Evolutionary conservation across 2,329 filamentous ascomycete genomes (phyloP).

Genomic region (Venturia effusa): DNA sequence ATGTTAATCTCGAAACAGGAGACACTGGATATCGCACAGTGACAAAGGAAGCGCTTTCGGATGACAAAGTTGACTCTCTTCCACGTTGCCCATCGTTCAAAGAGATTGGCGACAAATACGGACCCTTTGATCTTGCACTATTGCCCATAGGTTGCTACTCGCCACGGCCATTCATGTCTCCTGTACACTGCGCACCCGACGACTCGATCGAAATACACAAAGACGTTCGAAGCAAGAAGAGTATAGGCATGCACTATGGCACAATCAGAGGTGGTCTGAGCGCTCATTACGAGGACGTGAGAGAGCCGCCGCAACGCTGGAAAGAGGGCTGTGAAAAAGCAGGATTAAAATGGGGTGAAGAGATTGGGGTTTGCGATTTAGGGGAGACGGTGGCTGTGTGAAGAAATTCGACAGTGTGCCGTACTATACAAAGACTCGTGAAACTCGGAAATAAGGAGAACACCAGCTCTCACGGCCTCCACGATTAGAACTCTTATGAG

Average conservation of each 20-base stretch:
- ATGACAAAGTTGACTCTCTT: slow-evolving; percentile 23
- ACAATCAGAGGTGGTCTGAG: slow-evolving; percentile 36
- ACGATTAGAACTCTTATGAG: not conserved
- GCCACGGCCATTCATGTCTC: slow-evolving; percentile 33
- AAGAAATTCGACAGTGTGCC: not conserved
- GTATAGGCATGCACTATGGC: slow-evolving; percentile 42
- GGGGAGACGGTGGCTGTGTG: slow-evolving; percentile 36
- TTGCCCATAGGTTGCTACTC: slow-evolving; percentile 39
- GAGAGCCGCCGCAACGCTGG: slow-evolving; percentile 36
- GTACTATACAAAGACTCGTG: not conserved
- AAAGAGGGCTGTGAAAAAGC: slow-evolving; percentile 32
- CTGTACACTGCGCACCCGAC: slow-evolving; percentile 36
- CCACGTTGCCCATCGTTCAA: slow-evolving; percentile 38
- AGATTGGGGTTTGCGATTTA: slow-evolving; percentile 32
- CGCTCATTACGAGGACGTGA: slow-evolving; percentile 37
- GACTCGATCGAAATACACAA: slow-evolving; percentile 38
- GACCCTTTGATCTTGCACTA: slow-evolving; percentile 39
- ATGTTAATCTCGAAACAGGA: slow-evolving; percentile 17
- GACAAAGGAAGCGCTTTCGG: slow-evolving; percentile 16
- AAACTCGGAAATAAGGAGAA: not conserved
- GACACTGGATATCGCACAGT: slow-evolving; percentile 39
- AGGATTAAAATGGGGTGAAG: slow-evolving; percentile 27
- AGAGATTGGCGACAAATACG: slow-evolving; percentile 34
- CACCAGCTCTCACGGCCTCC: not conserved
- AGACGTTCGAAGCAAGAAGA: slow-evolving; percentile 35